phyloP scores from a whole-genome alignment of 2,329 filamentous ascomycete species.

The Pseudogymnoascus sp. region DNA sequence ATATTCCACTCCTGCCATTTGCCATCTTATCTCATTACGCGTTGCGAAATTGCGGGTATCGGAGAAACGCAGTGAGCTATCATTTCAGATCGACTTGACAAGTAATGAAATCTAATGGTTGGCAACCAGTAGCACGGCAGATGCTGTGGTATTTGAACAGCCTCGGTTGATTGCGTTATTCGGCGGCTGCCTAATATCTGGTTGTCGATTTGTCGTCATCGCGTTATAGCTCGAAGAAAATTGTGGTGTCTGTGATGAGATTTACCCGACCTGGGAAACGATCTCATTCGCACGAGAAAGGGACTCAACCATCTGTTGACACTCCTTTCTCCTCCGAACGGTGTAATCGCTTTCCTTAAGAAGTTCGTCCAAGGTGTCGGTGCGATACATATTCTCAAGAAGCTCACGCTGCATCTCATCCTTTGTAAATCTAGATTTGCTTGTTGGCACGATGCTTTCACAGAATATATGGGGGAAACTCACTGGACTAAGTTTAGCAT shows the following conservation, averaged over 20 bases:
- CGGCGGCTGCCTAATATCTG: background rate
- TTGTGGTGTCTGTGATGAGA: background rate
- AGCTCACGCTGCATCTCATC: constrained; percentile 98
- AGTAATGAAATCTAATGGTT: constrained; percentile 3
- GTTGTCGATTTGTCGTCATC: background rate
- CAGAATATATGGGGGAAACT: constrained; percentile 31
- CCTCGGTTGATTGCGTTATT: constrained; percentile 1
- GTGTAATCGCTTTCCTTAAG: constrained; percentile 99
- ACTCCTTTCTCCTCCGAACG: constrained; percentile 88
- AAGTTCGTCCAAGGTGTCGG: constrained; percentile 80
- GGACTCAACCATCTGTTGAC: constrained; percentile 98
- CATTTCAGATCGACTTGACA: constrained; percentile 4
- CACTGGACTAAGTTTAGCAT: constrained; percentile 96
- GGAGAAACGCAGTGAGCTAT: constrained; percentile 1
- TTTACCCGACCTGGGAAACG: constrained; percentile 61
- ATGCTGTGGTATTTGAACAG: background rate
- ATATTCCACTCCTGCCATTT: background rate
- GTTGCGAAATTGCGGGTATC: constrained; percentile 4
- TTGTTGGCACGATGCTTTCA: background rate
- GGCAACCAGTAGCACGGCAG: background rate
- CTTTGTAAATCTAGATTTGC: constrained; percentile 66
- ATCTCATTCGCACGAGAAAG: constrained; percentile 87
- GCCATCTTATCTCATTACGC: constrained; percentile 5
- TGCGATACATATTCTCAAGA: constrained; percentile 94
- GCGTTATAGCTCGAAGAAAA: constrained; percentile 7